phyloP scores from a whole-genome alignment of 2,329 filamentous ascomycete species.

The Cladophialophora exuberans region DNA sequence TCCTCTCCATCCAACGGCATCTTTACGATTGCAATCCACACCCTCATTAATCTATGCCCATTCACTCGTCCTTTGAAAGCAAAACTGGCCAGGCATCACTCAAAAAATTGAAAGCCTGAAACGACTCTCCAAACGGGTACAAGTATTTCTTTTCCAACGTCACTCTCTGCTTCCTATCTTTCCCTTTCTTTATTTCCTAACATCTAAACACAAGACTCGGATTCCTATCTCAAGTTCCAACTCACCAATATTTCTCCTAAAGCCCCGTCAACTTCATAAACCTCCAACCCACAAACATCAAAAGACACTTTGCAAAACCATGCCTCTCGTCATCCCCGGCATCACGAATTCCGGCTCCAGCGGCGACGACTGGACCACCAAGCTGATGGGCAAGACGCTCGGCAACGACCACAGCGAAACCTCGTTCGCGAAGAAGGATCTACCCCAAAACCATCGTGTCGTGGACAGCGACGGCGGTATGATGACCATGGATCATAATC shows the following conservation, averaged over 20 bases:
- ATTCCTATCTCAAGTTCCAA: too few species aligned
- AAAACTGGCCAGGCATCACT: conserved; percentile 10
- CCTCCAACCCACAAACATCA: too few species aligned
- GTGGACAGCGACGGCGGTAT: conserved; percentile 41
- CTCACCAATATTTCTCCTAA: too few species aligned
- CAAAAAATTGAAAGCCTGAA: not conserved
- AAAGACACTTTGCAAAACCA: too few species aligned
- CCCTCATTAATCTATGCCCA: too few species aligned
- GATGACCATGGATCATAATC: conserved; percentile 46
- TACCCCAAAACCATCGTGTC: conserved; percentile 49
- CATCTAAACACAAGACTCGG: too few species aligned
- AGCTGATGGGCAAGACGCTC: conserved; percentile 52
- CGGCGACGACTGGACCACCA: conserved; percentile 43
- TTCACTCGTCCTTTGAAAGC: too few species aligned
- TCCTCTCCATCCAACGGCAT: not conserved
- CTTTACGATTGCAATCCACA: not conserved
- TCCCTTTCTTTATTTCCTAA: too few species aligned
- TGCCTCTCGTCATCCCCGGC: conserved; percentile 54
- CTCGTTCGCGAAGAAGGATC: conserved; percentile 51
- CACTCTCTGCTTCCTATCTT: not conserved
- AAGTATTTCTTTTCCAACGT: too few species aligned
- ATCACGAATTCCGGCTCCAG: conserved; percentile 38
- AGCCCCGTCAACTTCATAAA: too few species aligned
- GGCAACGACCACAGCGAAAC: conserved; percentile 38
- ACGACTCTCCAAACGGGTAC: not conserved